Conservation (phyloP, 805 yeast genomes). For the Wickerhamiella vanderwaltii region DNA sequence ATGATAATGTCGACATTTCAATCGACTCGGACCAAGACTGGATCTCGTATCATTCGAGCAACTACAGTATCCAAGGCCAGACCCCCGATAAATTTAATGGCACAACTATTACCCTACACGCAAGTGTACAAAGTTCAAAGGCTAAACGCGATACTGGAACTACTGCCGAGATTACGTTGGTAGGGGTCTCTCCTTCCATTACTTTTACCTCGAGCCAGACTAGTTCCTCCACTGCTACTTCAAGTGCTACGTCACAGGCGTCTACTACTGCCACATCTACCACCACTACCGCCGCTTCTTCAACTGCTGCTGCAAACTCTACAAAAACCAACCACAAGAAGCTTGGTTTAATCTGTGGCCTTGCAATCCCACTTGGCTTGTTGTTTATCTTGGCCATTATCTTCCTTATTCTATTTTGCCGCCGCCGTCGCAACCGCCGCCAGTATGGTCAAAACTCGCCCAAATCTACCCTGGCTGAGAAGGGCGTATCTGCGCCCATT, state of each 20-base stretch:
- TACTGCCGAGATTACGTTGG: slow-evolving; percentile 36
- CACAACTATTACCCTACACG: slow-evolving; percentile 34
- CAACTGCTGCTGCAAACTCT: slow-evolving; percentile 22
- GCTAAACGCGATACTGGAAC: slow-evolving; percentile 21
- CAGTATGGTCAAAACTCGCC: slow-evolving; percentile 21
- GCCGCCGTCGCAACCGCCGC: slow-evolving; percentile 35
- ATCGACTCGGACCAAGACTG: slow-evolving; percentile 43
- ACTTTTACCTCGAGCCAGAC: slow-evolving; percentile 23
- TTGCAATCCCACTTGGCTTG: slow-evolving; percentile 57
- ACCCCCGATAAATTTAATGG: slow-evolving; percentile 42
- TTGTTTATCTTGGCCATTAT: slow-evolving; percentile 35
- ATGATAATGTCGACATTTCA: slow-evolving; percentile 17
- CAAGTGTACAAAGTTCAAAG: slow-evolving; percentile 36
- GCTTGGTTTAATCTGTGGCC: slow-evolving; percentile 83
- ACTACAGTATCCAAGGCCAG: slow-evolving; percentile 54
- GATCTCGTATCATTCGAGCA: slow-evolving; percentile 48
- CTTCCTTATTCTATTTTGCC: slow-evolving; percentile 45
- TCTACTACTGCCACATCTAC: slow-evolving; percentile 20
- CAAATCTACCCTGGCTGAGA: background rate
- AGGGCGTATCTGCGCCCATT: slow-evolving; percentile 2
- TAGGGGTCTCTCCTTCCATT: slow-evolving; percentile 35
- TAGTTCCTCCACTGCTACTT: slow-evolving; percentile 22
- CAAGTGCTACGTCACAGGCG: slow-evolving; percentile 15
- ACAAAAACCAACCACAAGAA: slow-evolving; percentile 32
- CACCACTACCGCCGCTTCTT: slow-evolving; percentile 21